phyloP scores from a whole-genome alignment of 306 rosid genomes.

The Rubus parviflorus region DNA sequence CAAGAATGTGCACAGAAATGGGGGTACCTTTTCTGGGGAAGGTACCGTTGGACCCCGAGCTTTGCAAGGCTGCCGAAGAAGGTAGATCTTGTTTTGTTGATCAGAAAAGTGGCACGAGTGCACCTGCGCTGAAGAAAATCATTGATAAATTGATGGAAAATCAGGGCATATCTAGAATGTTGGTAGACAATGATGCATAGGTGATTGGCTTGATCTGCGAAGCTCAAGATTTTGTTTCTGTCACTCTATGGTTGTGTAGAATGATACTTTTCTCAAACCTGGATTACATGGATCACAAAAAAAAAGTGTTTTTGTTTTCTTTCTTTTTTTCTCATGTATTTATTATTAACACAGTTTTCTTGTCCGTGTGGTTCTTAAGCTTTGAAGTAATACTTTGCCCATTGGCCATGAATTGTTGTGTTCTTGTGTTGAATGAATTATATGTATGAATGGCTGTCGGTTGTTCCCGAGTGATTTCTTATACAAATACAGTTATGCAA shows the following conservation, averaged over 20 bases:
- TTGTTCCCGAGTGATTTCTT: not conserved
- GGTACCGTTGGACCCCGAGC: constrained; percentile 89
- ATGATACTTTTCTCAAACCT: not conserved
- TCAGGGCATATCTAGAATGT: constrained; percentile 40
- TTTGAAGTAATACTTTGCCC: too few species aligned
- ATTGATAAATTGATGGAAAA: constrained; percentile 60
- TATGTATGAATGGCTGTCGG: not conserved
- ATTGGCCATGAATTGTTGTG: not conserved
- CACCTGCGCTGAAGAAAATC: constrained; percentile 73
- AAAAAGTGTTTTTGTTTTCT: not conserved
- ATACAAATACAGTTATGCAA: too few species aligned
- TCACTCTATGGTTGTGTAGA: not conserved
- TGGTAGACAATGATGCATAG: constrained; percentile 44
- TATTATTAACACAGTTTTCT: not conserved
- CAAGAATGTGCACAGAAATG: constrained; percentile 75
- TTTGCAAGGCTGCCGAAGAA: constrained; percentile 92
- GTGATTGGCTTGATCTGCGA: constrained; percentile 11
- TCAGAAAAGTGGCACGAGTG: constrained; percentile 57
- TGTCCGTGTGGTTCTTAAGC: not conserved
- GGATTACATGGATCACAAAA: not conserved
- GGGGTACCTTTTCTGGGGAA: constrained; percentile 82
- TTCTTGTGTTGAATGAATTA: not conserved
- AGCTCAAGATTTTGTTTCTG: constrained; percentile 18
- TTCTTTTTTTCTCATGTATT: not conserved
- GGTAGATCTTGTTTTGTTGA: constrained; percentile 83